phyloP scores from a whole-genome alignment of 345 rosid species.

The Carallia brachiata region DNA sequence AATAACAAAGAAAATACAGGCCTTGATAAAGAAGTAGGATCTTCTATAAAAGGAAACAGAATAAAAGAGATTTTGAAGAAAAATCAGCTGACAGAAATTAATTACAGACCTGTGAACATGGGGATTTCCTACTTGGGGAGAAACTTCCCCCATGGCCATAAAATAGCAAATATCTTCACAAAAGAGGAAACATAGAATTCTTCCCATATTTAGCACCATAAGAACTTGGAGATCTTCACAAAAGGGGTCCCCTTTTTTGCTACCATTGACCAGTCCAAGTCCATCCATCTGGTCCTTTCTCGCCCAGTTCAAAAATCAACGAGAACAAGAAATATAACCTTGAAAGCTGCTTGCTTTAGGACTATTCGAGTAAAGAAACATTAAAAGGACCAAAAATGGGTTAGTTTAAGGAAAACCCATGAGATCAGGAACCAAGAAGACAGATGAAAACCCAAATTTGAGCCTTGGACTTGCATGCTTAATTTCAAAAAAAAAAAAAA shows the following conservation, averaged over 20 bases:
- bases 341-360: background rate
- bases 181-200: slow-evolving; percentile 21
- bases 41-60: slow-evolving; percentile 16
- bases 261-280: background rate
- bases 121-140: slow-evolving; percentile 1
- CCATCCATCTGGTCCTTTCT: too few relatives aligned
- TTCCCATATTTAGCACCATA: slow-evolving; percentile 14
- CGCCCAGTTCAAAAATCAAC: background rate
- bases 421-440: background rate
- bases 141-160: slow-evolving; percentile 6
- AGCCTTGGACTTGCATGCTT: slow-evolving; percentile 20
- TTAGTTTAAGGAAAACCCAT: slow-evolving; percentile 22
- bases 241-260: slow-evolving; percentile 5
- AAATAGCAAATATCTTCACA: slow-evolving; percentile 20
- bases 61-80: slow-evolving; percentile 7
- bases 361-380: background rate
- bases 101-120: slow-evolving; percentile 24
- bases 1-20: background rate
- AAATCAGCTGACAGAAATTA: slow-evolving; percentile 14
- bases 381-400: background rate
- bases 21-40: slow-evolving; percentile 9
- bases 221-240: background rate
- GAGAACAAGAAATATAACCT: background rate
- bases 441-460: background rate
- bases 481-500: background rate